Base-by-base conservation (phyloP, 176 grass and related monocot species). In the Poa annua region DNA sequence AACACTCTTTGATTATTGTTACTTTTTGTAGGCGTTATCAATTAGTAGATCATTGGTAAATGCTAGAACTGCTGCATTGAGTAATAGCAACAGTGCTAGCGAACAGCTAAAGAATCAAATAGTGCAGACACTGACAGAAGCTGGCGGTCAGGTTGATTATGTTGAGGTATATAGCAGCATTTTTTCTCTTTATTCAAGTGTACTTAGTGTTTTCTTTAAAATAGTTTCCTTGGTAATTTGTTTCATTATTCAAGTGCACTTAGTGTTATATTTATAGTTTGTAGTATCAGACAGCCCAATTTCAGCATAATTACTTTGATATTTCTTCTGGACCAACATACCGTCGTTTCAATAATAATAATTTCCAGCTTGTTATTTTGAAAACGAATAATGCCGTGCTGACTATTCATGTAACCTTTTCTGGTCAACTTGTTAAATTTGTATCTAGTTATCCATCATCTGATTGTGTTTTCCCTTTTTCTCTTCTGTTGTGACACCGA, bases 131-230 rank as follows among this genome's bases (percentile, higher is more conserved):
- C 33, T 98, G 36, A 76, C 80, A 57, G 80, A 85, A 82, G 81
- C 90, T 85, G 90, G 86, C 3, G 90, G 96, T 81, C 87, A 61
- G 78, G 87, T 95, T 85, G 96, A 98, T 66, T 98, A 91, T 91
- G 96, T 91, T 81, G 90, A 95, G 96, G 96, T 98, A 83, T 62
- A 6, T 49, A 64, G 8, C 1, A 20, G 17, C 11, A 2, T 14
- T 78, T 50, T 45, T 9, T 35, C 17, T 79, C 17, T 79, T 47
- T 47, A 11, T 52, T 62, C 11, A 49, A 36, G 10, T 15, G 35
- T 8, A 1, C 42, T 39, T 39, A 39, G 38, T 42, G 34, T 22
- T 84, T 6, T 55, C 17, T 16, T 20, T 69, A 19, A 49, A 55
- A 11, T 7, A 77, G 20, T 49, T 50, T 39, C 47, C 29, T 16